Percentiles rank a stretch among this genome's conserved stretches.
These are phyloP conservation scores for Erysimum pusillum DNA, from an alignment of 441 rosid genomes.

Conservation along the genomic window DNA sequence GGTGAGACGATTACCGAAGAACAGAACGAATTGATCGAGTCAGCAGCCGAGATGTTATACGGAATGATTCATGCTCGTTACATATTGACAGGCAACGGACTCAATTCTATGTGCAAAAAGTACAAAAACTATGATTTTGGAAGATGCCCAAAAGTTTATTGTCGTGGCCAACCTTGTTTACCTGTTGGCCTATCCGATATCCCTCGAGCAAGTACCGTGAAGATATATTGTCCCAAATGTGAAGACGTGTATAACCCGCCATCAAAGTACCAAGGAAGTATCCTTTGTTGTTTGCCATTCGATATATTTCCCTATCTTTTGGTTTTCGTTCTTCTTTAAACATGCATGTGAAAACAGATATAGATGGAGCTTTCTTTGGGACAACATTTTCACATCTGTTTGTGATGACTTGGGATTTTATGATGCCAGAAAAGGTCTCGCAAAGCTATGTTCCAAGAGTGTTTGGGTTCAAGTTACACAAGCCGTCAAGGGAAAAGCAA, in stretches of 20 bases:
- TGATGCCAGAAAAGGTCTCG: constrained; percentile 62
- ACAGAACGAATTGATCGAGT: constrained; percentile 74
- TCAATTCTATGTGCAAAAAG: constrained; percentile 78
- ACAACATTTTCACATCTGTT: constrained; percentile 41
- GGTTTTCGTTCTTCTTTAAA: constrained; percentile 53
- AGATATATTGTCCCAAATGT: constrained; percentile 94
- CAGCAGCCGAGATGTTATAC: constrained; percentile 83
- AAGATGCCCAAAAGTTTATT: constrained; percentile 95
- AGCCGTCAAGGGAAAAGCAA: constrained; percentile 52
- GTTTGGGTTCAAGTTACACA: constrained; percentile 79
- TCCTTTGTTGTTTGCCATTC: constrained; percentile 60
- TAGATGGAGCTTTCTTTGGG: constrained; percentile 82
- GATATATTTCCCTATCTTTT: neutral
- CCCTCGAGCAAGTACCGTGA: constrained; percentile 93
- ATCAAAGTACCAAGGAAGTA: constrained; percentile 99
- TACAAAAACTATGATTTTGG: constrained; percentile 96
- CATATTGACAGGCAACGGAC: constrained; percentile 76
- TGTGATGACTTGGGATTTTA: neutral
- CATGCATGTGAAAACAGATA: constrained; percentile 47
- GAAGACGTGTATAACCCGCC: constrained; percentile 95
- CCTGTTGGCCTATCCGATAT: constrained; percentile 98
- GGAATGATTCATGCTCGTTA: constrained; percentile 82
- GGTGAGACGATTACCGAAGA: constrained; percentile 85
- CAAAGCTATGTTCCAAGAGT: constrained; percentile 78
- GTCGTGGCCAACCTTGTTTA: constrained; percentile 96